Base-by-base conservation (phyloP, 495 filamentous ascomycete species). In the Penicillium lividum region DNA sequence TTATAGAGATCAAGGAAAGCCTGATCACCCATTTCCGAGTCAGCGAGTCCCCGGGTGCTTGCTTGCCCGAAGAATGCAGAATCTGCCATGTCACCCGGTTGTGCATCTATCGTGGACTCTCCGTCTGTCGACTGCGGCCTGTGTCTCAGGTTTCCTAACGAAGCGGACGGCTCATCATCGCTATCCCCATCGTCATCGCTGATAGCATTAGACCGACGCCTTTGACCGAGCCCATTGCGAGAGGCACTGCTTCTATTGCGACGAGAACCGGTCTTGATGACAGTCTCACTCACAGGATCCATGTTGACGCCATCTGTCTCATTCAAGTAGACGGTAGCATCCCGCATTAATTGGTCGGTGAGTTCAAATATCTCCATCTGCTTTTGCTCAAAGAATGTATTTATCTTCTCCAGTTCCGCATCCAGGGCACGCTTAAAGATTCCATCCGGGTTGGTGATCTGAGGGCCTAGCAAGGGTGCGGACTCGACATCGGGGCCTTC, bases 371-470 rank as follows among this genome's bases (percentile, higher is more conserved):
- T 85, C 66, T 97, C 92, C 9, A 80, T 73, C 73, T 98, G 91
- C 68, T 98, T 98, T 49, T 89, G 73, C 56, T 84, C 82, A 73
- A 91, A 98, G 73, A 98, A 98, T 2, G 86, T 88, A 67, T 84
- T 89, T 54, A 98, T 89, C 77, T 97, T 98, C 71, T 97, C 92
- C 53, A 98, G 74, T 69, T 98, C 94, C 3, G 86, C 79, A 72
- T 98, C 94, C 8, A 98, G 81, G 30, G 91, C 87, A 54, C 86
- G 84, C 50, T 78, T 78, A 65, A 97, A 98, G 56, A 91, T 76
- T 15, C 79, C 73, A 72, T 98, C 92, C 31, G 91, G 85, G 62
- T 96, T 86, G 34, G 76, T 72, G 4, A 74, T 58, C 44, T 70
- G 61, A 50, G 58, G 53, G 40, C 82, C 82, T 52, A 98, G 86